Evolutionary conservation across 2,329 filamentous ascomycete species (phyloP), one percentile per base, ranked within the genome.

Genomic region (Colletotrichum gloeosporioides): DNA sequence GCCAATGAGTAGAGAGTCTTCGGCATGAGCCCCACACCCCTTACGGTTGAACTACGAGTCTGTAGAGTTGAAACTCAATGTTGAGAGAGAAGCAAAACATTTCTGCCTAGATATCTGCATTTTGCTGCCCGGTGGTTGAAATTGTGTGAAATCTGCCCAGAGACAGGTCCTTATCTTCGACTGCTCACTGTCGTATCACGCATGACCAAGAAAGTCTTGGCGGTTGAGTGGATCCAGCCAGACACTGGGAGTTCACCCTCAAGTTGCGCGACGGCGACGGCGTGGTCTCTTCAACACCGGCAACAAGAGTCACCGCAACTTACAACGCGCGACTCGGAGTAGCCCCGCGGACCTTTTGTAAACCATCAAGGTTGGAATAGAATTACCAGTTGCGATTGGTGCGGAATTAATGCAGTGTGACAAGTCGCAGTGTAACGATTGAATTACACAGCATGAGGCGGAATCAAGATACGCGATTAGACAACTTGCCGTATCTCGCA

Each of bases 401-500:
- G 67, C 32, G 67, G 67, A 66, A 36, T 65, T 34, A 18, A 49
- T 16, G 27, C 29, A 36, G n/a, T 34, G 29, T 59, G 10, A 49
- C 44, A 15, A 36, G 13, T 27, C 12, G 7, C 39, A 27, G 31
- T 31, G n/a, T 49, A 22, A 18, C 44, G 8, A 61, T 36, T 4
- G 29, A 31, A 22, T 53, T 53, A n/a, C 15, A 27, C 22, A 16
- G 13, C 5, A 9, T 15, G 22, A 22, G 25, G 7, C 71, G 36
- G 25, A 4, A 64, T 25, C 4, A 13, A 65, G 59, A 70, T 34
- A n/a, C 27, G 59, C 67, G 65, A 32, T 53, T 65, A 29, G 18
- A 31, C 29, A 32, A 61, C 57, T n/a, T 32, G 9, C 59, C 59
- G 59, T 69, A 76, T 76, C 69, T 73, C 69, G 69, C 73, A 73